These are phyloP conservation scores for Alternaria burnsii DNA, from an alignment of 2,329 filamentous ascomycete genomes.

Conservation along the genomic window DNA sequence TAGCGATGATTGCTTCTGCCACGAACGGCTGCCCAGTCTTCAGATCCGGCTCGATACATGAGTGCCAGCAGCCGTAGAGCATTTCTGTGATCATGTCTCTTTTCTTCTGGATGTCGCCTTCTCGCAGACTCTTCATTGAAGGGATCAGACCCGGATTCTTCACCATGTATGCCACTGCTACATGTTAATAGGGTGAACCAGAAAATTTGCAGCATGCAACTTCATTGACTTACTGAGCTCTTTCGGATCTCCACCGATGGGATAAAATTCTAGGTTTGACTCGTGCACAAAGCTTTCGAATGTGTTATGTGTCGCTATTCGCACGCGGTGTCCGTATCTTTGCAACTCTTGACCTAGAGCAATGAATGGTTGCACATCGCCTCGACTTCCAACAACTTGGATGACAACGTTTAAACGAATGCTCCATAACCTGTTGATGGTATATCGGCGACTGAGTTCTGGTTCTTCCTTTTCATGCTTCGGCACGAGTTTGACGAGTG, in stretches of 20 bases:
- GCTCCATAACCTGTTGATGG: conserved; percentile 4
- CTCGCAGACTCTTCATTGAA: conserved; percentile 27
- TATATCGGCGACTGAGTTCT: conserved; percentile 7
- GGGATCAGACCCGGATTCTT: conserved; percentile 56
- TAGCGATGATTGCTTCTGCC: conserved; percentile 80
- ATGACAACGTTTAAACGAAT: conserved; percentile 62
- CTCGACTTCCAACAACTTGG: conserved; percentile 62
- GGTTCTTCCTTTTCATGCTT: conserved; percentile 11
- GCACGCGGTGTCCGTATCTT: conserved; percentile 37
- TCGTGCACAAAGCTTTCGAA: conserved; percentile 26
- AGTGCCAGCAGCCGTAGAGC: conserved; percentile 39
- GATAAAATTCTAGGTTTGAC: conserved; percentile 47
- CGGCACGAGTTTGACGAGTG: conserved; percentile 30
- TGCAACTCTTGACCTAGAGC: conserved; percentile 62
- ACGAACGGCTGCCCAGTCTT: conserved; percentile 69
- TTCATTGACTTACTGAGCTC: conserved; percentile 43
- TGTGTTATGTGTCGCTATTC: conserved; percentile 34
- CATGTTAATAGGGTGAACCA: background rate
- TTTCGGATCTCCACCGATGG: conserved; percentile 45
- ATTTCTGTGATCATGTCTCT: conserved; percentile 34
- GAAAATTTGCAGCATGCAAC: background rate
- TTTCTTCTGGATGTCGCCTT: conserved; percentile 47
- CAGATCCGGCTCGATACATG: conserved; percentile 48
- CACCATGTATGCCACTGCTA: conserved; percentile 58
- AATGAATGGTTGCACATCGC: conserved; percentile 68